A percentile compares a stretch with the other conserved stretches of the same genome.
Evolutionary conservation across 179 eudicot species (phyloP).

Genomic region (Vitellaria paradoxa): DNA sequence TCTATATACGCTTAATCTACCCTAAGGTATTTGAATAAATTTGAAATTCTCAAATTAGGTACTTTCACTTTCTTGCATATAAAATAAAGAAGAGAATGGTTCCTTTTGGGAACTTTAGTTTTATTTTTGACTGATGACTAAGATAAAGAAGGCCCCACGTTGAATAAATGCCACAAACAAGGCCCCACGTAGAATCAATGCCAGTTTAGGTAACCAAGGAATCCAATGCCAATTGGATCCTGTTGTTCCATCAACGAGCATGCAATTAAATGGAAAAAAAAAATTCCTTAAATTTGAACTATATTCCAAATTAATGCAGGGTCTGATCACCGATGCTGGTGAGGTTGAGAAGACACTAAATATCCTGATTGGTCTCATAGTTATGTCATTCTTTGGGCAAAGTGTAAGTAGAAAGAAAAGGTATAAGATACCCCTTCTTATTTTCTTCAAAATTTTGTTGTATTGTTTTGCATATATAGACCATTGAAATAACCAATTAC

Average conservation of each 20-base stretch:
- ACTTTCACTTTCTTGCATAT: neutral
- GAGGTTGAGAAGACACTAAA: slow-evolving; percentile 44
- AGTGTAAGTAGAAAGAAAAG: slow-evolving; percentile 29
- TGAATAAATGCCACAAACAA: neutral
- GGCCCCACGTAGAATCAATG: too few relatives aligned
- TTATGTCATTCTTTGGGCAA: slow-evolving; percentile 47
- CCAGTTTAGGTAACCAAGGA: neutral
- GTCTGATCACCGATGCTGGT: slow-evolving; percentile 14
- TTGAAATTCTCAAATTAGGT: neutral
- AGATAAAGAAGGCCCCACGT: slow-evolving; percentile 5
- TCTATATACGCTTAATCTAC: neutral
- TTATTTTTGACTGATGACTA: neutral
- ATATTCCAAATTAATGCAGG: neutral
- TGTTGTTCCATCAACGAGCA: neutral
- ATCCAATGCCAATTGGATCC: neutral
- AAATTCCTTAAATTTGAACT: too few relatives aligned
- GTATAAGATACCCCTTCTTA: slow-evolving; percentile 13
- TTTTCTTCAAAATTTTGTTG: neutral
- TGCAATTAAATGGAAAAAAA: neutral
- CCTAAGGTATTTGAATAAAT: neutral
- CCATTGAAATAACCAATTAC: neutral
- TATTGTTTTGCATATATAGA: neutral
- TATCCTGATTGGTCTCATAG: slow-evolving; percentile 43
- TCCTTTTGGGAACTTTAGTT: slow-evolving; percentile 4
- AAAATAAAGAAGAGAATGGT: neutral